A percentile compares a stretch with the other conserved stretches of the same genome.
phyloP scores from a whole-genome alignment of 202 grass and related monocot species.

The Zoysia matrella region DNA sequence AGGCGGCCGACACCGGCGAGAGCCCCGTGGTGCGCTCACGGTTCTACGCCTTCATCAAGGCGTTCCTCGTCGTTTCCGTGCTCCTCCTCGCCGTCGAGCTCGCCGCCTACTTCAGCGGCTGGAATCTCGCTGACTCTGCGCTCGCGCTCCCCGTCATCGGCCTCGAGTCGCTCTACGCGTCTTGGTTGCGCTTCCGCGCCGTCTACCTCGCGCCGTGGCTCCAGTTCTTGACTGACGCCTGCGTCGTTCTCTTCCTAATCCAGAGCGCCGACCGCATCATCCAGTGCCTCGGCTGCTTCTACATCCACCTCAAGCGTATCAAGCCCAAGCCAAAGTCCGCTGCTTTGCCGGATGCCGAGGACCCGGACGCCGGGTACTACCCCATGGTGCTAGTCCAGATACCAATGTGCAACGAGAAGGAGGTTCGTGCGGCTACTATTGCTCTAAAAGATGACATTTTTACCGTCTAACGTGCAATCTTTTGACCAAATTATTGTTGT shows the following conservation, averaged over 20 bases:
- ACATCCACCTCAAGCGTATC: slow-evolving; percentile 81
- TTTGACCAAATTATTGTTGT: slow-evolving; percentile 34
- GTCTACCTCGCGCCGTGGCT: slow-evolving; percentile 73
- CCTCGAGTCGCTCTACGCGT: slow-evolving; percentile 72
- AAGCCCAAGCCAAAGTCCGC: slow-evolving; percentile 66
- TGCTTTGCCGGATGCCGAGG: slow-evolving; percentile 54
- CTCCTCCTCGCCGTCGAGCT: slow-evolving; percentile 77
- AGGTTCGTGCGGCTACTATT: slow-evolving; percentile 20
- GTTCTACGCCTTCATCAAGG: slow-evolving; percentile 86
- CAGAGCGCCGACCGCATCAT: slow-evolving; percentile 79
- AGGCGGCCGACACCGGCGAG: slow-evolving; percentile 44
- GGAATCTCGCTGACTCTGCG: slow-evolving; percentile 67
- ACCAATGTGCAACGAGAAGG: slow-evolving; percentile 56
- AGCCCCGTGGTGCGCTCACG: slow-evolving; percentile 63
- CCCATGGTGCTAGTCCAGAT: slow-evolving; percentile 96
- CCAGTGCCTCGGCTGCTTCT: slow-evolving; percentile 95
- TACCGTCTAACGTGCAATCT: slow-evolving; percentile 27
- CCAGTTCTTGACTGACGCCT: slow-evolving; percentile 85
- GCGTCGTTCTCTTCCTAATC: slow-evolving; percentile 54
- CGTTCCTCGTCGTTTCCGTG: slow-evolving; percentile 78
- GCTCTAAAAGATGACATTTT: slow-evolving; percentile 25
- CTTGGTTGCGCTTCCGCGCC: slow-evolving; percentile 70
- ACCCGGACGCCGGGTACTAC: slow-evolving; percentile 71
- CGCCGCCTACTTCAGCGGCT: slow-evolving; percentile 73
- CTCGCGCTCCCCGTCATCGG: slow-evolving; percentile 66